These are phyloP conservation scores for Myriosclerotinia scirpicola DNA, from an alignment of 2,329 filamentous ascomycete species.

Conservation along the genomic window DNA sequence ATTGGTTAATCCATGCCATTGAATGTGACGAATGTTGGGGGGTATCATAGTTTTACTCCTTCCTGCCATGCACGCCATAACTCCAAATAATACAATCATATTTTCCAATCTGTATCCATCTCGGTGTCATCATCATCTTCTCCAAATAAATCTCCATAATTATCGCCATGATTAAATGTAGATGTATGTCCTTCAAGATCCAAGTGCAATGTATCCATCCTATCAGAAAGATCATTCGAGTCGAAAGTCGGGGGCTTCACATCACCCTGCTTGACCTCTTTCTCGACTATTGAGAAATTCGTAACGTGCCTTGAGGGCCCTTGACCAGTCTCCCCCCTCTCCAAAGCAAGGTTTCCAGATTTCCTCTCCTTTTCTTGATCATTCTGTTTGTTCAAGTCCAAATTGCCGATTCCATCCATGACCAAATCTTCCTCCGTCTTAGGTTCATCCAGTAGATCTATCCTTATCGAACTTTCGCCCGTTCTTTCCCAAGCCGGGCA, in stretches of 20 bases:
- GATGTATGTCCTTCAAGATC: conserved; percentile 39
- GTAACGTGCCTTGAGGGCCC: conserved; percentile 40
- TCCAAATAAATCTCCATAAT: conserved; percentile 25
- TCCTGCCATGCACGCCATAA: conserved; percentile 22
- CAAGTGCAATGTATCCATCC: conserved; percentile 39
- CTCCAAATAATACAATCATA: conserved; percentile 28
- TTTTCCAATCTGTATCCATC: conserved; percentile 36
- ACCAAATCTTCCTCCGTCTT: conserved; percentile 45
- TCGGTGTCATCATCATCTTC: conserved; percentile 29
- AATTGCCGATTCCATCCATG: conserved; percentile 38
- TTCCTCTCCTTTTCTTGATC: conserved; percentile 43
- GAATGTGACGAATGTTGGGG: conserved; percentile 20
- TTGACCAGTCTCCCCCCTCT: conserved; percentile 46
- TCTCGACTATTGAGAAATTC: conserved; percentile 54
- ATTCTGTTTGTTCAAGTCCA: conserved; percentile 49
- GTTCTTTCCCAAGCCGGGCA: conserved; percentile 82
- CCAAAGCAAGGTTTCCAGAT: conserved; percentile 50
- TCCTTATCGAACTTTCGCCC: conserved; percentile 39
- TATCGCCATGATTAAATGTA: conserved; percentile 32
- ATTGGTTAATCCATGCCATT: conserved; percentile 1
- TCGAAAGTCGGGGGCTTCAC: conserved; percentile 45
- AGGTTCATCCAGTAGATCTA: conserved; percentile 68
- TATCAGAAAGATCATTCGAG: conserved; percentile 39
- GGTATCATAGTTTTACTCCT: conserved; percentile 28
- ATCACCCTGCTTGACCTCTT: conserved; percentile 44